A percentile compares a stretch with the other conserved stretches of the same genome.
These are phyloP conservation scores for Alternaria sp. DNA, from an alignment of 2,329 filamentous ascomycete genomes.

Conservation along the genomic window DNA sequence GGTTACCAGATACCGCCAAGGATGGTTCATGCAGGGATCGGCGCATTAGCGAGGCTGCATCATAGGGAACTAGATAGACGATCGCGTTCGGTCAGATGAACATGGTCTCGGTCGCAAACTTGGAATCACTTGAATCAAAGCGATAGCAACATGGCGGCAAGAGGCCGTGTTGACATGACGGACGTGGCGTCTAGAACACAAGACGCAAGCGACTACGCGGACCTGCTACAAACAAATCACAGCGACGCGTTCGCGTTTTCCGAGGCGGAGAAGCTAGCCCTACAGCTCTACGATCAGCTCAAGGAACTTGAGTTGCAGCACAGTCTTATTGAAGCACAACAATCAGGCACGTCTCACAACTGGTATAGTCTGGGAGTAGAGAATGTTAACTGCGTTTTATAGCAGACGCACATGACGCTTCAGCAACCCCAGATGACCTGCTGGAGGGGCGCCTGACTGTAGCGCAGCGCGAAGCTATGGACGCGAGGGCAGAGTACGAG, in stretches of 20 bases:
- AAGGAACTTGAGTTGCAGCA: constrained; percentile 77
- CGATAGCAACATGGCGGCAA: constrained; percentile 31
- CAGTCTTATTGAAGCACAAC: constrained; percentile 65
- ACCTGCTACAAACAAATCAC: constrained; percentile 55
- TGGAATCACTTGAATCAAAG: neutral
- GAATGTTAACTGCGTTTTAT: constrained; percentile 24
- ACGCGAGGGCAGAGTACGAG: constrained; percentile 74
- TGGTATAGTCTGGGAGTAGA: neutral
- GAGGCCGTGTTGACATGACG: constrained; percentile 32
- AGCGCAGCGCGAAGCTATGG: constrained; percentile 72
- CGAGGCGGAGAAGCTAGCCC: constrained; percentile 69
- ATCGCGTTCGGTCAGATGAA: constrained; percentile 30
- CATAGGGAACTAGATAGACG: constrained; percentile 18
- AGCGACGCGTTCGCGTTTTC: constrained; percentile 66
- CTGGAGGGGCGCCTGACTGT: constrained; percentile 59
- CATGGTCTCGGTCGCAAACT: constrained; percentile 21
- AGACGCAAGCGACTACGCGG: constrained; percentile 31
- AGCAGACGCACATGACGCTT: constrained; percentile 40
- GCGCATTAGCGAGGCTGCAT: constrained; percentile 36
- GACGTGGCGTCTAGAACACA: constrained; percentile 22
- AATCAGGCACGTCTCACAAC: constrained; percentile 34
- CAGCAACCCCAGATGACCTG: constrained; percentile 59
- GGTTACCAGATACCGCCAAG: constrained; percentile 37
- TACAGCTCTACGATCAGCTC: constrained; percentile 75
- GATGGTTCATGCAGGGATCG: constrained; percentile 37